A percentile compares a stretch with the other conserved stretches of the same genome.
Evolutionary conservation across 2,329 filamentous ascomycete genomes (phyloP).

Genomic region (Cercospora janseana): DNA sequence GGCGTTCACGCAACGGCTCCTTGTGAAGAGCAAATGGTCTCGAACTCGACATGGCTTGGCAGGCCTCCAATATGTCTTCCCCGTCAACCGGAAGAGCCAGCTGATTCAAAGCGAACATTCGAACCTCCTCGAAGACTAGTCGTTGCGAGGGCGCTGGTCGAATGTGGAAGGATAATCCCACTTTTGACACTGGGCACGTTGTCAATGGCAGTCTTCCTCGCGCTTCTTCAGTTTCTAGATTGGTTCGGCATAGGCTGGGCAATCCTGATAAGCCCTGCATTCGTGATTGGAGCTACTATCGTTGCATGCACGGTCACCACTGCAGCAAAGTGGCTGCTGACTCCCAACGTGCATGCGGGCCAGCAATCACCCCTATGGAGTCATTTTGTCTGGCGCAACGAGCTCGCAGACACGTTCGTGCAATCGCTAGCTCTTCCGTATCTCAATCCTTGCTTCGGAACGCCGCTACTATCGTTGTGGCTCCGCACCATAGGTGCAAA

Average conservation of each 20-base stretch:
- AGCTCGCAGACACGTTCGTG: slow-evolving; percentile 12
- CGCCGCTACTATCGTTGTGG: slow-evolving; percentile 9
- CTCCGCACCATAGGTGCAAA: slow-evolving; percentile 3
- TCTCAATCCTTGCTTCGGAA: slow-evolving; percentile 4
- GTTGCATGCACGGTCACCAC: slow-evolving; percentile 7
- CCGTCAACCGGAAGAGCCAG: slow-evolving; percentile 9
- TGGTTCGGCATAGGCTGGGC: slow-evolving; percentile 8
- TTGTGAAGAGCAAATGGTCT: neutral
- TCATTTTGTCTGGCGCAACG: slow-evolving; percentile 15
- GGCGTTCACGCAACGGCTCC: slow-evolving; percentile 14
- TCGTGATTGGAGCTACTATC: slow-evolving; percentile 2
- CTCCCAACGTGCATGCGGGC: slow-evolving; percentile 7
- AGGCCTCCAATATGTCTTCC: slow-evolving; percentile 13
- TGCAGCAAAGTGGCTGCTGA: slow-evolving; percentile 13
- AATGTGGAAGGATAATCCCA: slow-evolving; percentile 2
- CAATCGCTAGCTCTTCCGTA: slow-evolving; percentile 12
- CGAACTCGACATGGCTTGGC: slow-evolving; percentile 12
- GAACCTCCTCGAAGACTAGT: slow-evolving; percentile 2
- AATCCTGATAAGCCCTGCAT: slow-evolving; percentile 5
- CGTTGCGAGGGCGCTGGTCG: slow-evolving; percentile 7
- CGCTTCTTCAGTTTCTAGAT: slow-evolving; percentile 3
- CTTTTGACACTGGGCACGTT: slow-evolving; percentile 7
- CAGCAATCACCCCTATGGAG: slow-evolving; percentile 13
- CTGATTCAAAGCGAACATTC: slow-evolving; percentile 8
- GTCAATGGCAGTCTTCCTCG: slow-evolving; percentile 4